Evolutionary conservation across 2,329 filamentous ascomycete species (phyloP), one percentile per base, ranked within the genome.

Genomic region (Claviceps humidiphila): DNA sequence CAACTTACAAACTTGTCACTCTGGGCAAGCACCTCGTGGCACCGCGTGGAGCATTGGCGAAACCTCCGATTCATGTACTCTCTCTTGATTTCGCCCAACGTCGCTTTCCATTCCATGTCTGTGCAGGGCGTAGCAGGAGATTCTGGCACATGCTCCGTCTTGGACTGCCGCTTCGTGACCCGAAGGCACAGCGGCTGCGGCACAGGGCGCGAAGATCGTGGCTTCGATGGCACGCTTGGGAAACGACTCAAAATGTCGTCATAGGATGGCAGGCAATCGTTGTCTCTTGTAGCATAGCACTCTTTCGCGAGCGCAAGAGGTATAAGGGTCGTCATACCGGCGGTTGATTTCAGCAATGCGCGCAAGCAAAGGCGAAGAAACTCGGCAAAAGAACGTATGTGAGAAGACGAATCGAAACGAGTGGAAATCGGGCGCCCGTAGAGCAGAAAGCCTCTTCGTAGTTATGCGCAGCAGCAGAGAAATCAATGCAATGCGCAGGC

Each of bases 21-120:
- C 53, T 69, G 71, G 43, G 74, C 70, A 38, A 82, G 61, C 40
- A 81, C 72, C 59, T 80, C 75, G 47, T 66, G 68, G 61, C 78
- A 81, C 45, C 72, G 67, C 30, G 71, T 65, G 41, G 73, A 74
- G 63, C 78, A 81, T 7, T 73, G 71, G 9, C 75, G 72, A 58
- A 77, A 80, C 53, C 72, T 70, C 52, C 69, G 70, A 58, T 69
- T 70, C 20, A 74, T 57, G 55, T 78, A 78, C 54, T 76, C 73
- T 48, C 68, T 66, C 69, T 81, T 81, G 56, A 80, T 69, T 40
- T 80, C 75, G 22, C 66, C 61, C 51, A 81, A 68, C 5, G 72
- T 65, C 50, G 65, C 68, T 56, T 67, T 72, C 78, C 78, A 82
- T 47, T 80, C 76, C 3, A 64, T 59, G 1, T 67, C 54, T 0